Evolutionary conservation across 2,329 filamentous ascomycete species (phyloP).

Genomic region (Aspergillus novoparasiticus): DNA sequence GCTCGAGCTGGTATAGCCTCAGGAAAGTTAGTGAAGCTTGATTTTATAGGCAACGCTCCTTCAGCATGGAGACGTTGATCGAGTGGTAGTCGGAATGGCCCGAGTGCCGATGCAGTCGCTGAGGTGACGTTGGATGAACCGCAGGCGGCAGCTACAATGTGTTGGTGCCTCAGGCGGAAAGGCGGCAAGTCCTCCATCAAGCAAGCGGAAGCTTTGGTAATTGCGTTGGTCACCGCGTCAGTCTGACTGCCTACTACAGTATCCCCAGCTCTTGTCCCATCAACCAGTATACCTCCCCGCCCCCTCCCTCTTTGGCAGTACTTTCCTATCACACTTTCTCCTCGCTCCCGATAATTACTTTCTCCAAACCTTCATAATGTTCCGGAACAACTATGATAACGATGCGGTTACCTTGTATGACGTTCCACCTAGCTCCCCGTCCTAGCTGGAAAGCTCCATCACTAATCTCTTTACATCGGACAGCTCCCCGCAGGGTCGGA

Average conservation of each 20-base stretch:
- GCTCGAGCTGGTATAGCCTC: background rate
- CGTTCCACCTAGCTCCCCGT: constrained; percentile 43
- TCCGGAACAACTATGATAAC: constrained; percentile 99
- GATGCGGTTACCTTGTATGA: constrained; percentile 97
- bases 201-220: constrained; percentile 16
- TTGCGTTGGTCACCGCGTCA: constrained; percentile 34
- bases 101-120: constrained; percentile 6
- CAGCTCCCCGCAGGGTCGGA: constrained; percentile 97
- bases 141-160: constrained; percentile 15
- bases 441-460: constrained; percentile 17
- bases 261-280: constrained; percentile 5
- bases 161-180: constrained; percentile 22
- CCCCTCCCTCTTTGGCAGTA: constrained; percentile 13
- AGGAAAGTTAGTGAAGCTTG: background rate
- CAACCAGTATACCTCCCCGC: constrained; percentile 1
- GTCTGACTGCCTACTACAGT: constrained; percentile 33
- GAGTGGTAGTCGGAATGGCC: background rate
- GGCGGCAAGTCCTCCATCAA: constrained; percentile 11
- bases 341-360: background rate
- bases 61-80: constrained; percentile 13
- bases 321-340: constrained; percentile 11
- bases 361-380: constrained; percentile 62
- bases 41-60: constrained; percentile 2
- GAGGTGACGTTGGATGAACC: constrained; percentile 32
- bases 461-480: constrained; percentile 7